Evolutionary conservation across 2,329 filamentous ascomycete genomes (phyloP), one percentile per base, ranked within the genome.

Genomic region (Phoma sp.): DNA sequence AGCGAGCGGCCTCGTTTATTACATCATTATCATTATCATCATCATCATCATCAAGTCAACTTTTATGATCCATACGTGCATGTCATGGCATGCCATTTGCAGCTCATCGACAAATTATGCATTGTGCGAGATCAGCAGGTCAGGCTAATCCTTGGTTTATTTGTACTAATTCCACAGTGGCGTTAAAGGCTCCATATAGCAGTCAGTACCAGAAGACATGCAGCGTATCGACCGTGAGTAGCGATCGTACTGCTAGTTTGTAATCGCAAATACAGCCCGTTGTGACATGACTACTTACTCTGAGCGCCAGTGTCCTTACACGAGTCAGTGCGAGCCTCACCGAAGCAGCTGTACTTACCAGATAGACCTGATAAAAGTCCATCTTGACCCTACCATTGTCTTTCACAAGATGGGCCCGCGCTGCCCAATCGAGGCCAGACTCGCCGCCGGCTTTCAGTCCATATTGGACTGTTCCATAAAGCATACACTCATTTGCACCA

Each of bases 321-420:
- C 7, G 18, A 11, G 39, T 67, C 38, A 67, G 59, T 33, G 38
- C 18, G 22, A 10, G 41, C 37, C 11, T 13, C 41, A 18, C 29
- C 40, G 29, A 48, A 23, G 25, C 39, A 30, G 27, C 41, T 29
- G 30, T 10, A 73, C 79, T 73, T 57, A 82, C 81, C 60, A 83
- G 56, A 63, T 83, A 84, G 5, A 84, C 80, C 65, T 83, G 81
- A 66, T 84, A 84, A 58, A 79, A 81, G 27, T 76, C 71, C 74
- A 83, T 77, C 70, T 78, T 83, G 66, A 85, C 80, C 59, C 77
- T 78, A 4, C 80, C 83, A 40, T 81, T 78, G 39, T 75, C 75
- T 5, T 81, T 79, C 25, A 77, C 70, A 39, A 88, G 77, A 47
- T 82, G 75, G 4, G 81, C 83, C 57, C 81, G 74, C 46, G 78